A percentile compares a stretch with the other conserved stretches of the same genome.
Conservation (phyloP, 306 rosid genomes). For the Glycyrrhiza uralensis region DNA sequence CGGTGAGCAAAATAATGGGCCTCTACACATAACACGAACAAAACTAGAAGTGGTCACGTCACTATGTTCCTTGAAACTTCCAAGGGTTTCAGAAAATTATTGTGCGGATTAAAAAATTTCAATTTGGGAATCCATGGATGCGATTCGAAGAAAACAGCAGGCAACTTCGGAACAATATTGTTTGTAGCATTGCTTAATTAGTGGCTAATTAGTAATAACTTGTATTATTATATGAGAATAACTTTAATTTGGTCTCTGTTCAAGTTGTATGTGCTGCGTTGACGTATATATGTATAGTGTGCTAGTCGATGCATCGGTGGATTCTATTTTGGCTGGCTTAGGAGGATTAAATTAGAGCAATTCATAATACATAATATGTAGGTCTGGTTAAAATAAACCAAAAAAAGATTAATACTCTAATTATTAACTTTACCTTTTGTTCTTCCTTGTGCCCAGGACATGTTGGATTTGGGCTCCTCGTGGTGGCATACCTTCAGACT, state of each 20-base stretch:
- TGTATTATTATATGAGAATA: not conserved
- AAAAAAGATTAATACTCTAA: too few species aligned
- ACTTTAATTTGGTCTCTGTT: not conserved
- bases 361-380: not conserved
- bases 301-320: not conserved
- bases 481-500: too few species aligned
- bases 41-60: too few species aligned
- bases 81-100: too few species aligned
- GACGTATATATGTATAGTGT: not conserved
- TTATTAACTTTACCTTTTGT: not conserved
- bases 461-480: too few species aligned
- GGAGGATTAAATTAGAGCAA: not conserved
- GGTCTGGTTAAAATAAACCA: not conserved
- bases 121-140: too few species aligned
- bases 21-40: too few species aligned
- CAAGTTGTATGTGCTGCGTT: not conserved
- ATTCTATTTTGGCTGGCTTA: not conserved
- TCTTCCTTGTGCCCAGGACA: too few species aligned
- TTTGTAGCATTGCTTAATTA: not conserved
- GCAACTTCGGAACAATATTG: not conserved
- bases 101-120: too few species aligned
- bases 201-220: not conserved
- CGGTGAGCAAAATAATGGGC: too few species aligned
- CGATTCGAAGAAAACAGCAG: too few species aligned
- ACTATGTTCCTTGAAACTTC: too few species aligned